Evolutionary conservation across 345 rosid genomes (phyloP).

Genomic region (Hirschfeldia incana): DNA sequence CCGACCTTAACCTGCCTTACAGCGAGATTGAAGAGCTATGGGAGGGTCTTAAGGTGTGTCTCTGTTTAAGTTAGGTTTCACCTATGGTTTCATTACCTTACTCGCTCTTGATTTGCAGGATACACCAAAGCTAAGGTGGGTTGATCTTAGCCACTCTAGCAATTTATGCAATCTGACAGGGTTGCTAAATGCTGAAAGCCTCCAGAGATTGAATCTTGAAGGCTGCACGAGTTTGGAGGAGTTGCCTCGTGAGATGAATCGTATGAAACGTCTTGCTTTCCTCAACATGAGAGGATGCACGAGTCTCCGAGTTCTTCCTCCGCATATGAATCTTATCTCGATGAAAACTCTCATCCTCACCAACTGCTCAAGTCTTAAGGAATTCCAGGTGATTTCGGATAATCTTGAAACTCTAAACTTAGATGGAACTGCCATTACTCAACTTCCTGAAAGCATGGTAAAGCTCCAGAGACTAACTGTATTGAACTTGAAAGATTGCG

Average conservation of each 20-base stretch:
- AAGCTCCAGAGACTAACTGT: conserved; percentile 24
- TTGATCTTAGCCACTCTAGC: conserved; percentile 27
- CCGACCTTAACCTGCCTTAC: conserved; percentile 18
- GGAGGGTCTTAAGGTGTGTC: conserved; percentile 32
- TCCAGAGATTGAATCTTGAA: conserved; percentile 33
- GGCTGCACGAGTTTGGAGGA: conserved; percentile 32
- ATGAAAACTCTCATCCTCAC: conserved; percentile 24
- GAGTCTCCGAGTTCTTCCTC: conserved; percentile 17
- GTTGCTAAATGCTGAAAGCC: conserved; percentile 23
- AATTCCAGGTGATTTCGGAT: not conserved
- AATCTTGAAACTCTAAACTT: conserved; percentile 18
- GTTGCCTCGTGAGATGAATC: not conserved
- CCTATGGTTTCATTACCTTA: not conserved
- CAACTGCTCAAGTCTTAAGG: conserved; percentile 27
- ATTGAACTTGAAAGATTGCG: conserved; percentile 26
- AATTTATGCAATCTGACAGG: conserved; percentile 28
- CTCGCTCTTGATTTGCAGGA: conserved; percentile 16
- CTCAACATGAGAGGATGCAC: conserved; percentile 35
- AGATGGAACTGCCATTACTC: conserved; percentile 13
- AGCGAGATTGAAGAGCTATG: conserved; percentile 37
- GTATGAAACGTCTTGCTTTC: not conserved
- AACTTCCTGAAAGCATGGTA: conserved; percentile 19
- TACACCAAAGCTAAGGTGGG: conserved; percentile 32
- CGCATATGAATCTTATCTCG: not conserved
- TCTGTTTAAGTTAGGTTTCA: not conserved